Conservation (phyloP, 805 yeast genomes). For the Scheffersomyces ergatensis region DNA sequence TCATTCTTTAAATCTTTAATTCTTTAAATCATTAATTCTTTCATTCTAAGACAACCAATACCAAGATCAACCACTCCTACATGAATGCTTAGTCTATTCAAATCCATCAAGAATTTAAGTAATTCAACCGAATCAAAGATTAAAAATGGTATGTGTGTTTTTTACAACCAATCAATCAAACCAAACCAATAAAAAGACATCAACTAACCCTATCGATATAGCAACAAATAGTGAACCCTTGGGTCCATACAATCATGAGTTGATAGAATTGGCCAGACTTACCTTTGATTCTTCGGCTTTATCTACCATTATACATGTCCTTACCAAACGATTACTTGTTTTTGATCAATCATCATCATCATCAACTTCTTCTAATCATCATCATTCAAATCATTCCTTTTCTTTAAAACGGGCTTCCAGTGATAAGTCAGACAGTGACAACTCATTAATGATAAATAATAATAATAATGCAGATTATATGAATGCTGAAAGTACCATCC, state of each 20-base stretch:
- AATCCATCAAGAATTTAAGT: conserved; percentile 9
- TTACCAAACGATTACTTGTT: conserved; percentile 30
- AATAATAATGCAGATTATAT: neutral
- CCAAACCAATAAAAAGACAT: neutral
- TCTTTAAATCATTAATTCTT: no score
- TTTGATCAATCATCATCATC: neutral
- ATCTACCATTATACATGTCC: conserved; percentile 33
- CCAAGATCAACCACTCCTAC: no score
- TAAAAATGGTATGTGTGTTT: conserved; percentile 11
- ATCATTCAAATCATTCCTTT: neutral
- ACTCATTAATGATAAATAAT: neutral
- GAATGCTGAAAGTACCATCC: neutral
- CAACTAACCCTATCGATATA: conserved; percentile 4
- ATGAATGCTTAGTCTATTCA: neutral
- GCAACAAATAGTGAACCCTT: conserved; percentile 53
- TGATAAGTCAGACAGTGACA: neutral
- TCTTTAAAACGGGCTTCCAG: neutral
- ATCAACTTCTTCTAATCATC: neutral
- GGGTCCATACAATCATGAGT: conserved; percentile 57
- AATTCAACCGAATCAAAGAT: conserved; percentile 10
- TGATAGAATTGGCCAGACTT: conserved; percentile 49
- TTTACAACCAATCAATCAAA: neutral
- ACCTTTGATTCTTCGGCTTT: conserved; percentile 41
- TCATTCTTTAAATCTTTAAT: no score
- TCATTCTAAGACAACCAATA: no score